These are phyloP conservation scores for Primulina huaijiensis DNA, from an alignment of 257 asterid species.

Conservation along the genomic window DNA sequence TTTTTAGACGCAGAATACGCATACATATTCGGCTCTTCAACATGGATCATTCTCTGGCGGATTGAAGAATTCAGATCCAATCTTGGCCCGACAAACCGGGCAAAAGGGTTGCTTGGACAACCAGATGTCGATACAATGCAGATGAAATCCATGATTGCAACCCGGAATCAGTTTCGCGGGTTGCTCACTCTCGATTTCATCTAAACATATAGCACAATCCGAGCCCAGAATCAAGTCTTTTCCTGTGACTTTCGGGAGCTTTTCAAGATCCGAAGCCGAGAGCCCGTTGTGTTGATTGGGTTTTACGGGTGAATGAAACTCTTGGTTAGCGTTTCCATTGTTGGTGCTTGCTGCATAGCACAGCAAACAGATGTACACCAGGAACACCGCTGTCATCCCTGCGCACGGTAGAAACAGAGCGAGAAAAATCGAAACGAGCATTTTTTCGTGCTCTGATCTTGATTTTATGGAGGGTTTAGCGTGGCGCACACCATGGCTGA, in stretches of 20 bases:
- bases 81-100: conserved; percentile 69
- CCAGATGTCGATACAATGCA: conserved; percentile 79
- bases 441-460: conserved; percentile 1
- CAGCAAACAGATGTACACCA: conserved; percentile 68
- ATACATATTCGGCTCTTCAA: conserved; percentile 19
- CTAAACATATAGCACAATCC: conserved; percentile 87
- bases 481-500: too few species aligned
- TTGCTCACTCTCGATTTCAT: conserved; percentile 57
- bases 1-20: neutral
- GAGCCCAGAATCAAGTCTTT: conserved; percentile 56
- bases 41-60: conserved; percentile 52
- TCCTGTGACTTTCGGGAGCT: conserved; percentile 60
- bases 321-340: neutral
- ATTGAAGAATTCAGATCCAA: conserved; percentile 46
- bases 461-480: too few species aligned
- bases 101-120: conserved; percentile 58
- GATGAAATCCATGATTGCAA: conserved; percentile 84
- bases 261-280: conserved; percentile 63
- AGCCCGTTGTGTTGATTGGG: conserved; percentile 42
- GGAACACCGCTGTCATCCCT: conserved; percentile 77
- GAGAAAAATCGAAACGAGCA: conserved; percentile 70
- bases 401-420: conserved; percentile 84
- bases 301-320: conserved; percentile 33
- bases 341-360: conserved; percentile 56
- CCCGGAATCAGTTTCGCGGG: conserved; percentile 70